Percentiles rank a stretch among this genome's conserved stretches.
phyloP scores from a whole-genome alignment of 352 stramenopile species.

The Phytopythium ostracodes region DNA sequence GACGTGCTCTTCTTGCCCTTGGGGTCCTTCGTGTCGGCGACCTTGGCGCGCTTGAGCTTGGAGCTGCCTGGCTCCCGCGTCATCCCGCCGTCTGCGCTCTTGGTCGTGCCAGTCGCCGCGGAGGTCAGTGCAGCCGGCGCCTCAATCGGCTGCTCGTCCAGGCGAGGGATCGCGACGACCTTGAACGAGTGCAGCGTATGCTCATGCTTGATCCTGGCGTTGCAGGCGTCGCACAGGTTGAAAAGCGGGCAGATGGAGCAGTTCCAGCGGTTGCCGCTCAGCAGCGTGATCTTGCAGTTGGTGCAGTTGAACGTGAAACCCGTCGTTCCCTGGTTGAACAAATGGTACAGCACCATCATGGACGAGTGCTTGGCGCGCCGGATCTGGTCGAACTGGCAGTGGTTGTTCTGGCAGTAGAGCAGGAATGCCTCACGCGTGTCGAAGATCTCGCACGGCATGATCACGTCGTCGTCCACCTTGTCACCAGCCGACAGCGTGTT shows the following conservation, averaged over 20 bases:
- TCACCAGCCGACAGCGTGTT: slow-evolving; percentile 17
- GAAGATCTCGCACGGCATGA: slow-evolving; percentile 97
- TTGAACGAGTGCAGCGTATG: slow-evolving; percentile 93
- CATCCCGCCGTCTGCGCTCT: slow-evolving; percentile 14
- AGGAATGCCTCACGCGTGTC: slow-evolving; percentile 89
- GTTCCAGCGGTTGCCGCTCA: slow-evolving; percentile 94
- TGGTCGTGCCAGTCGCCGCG: slow-evolving; percentile 17
- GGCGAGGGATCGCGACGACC: slow-evolving; percentile 83
- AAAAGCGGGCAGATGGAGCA: slow-evolving; percentile 95
- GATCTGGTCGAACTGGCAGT: slow-evolving; percentile 83
- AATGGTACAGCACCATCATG: slow-evolving; percentile 85
- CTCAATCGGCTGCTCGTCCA: slow-evolving; percentile 36
- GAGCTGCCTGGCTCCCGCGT: slow-evolving; percentile 42
- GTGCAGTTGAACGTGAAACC: slow-evolving; percentile 97
- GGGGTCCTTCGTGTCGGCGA: slow-evolving; percentile 14
- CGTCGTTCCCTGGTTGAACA: slow-evolving; percentile 93
- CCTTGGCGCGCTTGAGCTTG: slow-evolving; percentile 44
- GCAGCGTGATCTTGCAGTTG: slow-evolving; percentile 92
- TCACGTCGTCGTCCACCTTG: slow-evolving; percentile 83
- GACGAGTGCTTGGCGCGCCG: slow-evolving; percentile 79
- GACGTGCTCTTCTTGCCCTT: slow-evolving; percentile 30
- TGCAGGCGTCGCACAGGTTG: slow-evolving; percentile 94
- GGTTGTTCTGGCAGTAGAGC: slow-evolving; percentile 88
- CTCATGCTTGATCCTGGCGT: slow-evolving; percentile 89
- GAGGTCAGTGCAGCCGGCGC: slow-evolving; percentile 27